Percentiles rank a stretch among this genome's conserved stretches.
phyloP scores from a whole-genome alignment of 2,329 filamentous ascomycete species.

The Talaromyces sp. region DNA sequence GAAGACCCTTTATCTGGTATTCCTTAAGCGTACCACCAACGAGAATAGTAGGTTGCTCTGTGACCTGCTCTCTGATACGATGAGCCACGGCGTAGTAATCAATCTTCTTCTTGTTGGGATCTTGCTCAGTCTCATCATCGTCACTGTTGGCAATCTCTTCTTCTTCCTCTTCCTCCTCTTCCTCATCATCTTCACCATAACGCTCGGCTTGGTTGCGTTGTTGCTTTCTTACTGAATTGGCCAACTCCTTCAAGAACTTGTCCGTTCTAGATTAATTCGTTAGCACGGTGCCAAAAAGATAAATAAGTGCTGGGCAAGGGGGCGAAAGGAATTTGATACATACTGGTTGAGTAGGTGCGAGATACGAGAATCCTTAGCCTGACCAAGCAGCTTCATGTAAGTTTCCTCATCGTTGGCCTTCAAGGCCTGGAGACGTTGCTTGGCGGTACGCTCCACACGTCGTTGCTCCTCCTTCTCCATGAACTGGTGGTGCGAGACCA shows the following conservation, averaged over 20 bases:
- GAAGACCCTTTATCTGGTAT: constrained; percentile 96
- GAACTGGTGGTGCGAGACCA: constrained; percentile 87
- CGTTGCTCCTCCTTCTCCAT: constrained; percentile 99
- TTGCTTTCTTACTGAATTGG: constrained; percentile 90
- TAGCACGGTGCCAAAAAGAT: too few relatives aligned
- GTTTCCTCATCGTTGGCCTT: constrained; percentile 99
- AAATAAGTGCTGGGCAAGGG: too few relatives aligned
- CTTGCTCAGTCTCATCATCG: constrained; percentile 64
- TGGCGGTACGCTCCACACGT: constrained; percentile 93
- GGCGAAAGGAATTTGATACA: too few relatives aligned
- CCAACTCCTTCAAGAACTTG: constrained; percentile 93
- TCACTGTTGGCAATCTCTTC: constrained; percentile 69
- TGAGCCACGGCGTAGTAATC: constrained; percentile 99
- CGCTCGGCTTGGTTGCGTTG: constrained; percentile 80
- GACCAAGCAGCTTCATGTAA: constrained; percentile 94
- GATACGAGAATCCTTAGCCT: constrained; percentile 99
- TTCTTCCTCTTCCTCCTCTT: constrained; percentile 61
- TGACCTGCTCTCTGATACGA: constrained; percentile 90
- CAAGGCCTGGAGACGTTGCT: constrained; percentile 97
- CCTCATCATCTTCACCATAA: constrained; percentile 70
- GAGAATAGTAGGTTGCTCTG: constrained; percentile 77
- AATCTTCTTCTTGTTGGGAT: constrained; percentile 72
- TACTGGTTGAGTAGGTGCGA: constrained; percentile 93
- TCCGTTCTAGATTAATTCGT: too few relatives aligned
- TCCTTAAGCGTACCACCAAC: constrained; percentile 94